Evolutionary conservation across 371 early-diverging fungal genomes (phyloP).

Genomic region (Lichtheimia corymbifera): DNA sequence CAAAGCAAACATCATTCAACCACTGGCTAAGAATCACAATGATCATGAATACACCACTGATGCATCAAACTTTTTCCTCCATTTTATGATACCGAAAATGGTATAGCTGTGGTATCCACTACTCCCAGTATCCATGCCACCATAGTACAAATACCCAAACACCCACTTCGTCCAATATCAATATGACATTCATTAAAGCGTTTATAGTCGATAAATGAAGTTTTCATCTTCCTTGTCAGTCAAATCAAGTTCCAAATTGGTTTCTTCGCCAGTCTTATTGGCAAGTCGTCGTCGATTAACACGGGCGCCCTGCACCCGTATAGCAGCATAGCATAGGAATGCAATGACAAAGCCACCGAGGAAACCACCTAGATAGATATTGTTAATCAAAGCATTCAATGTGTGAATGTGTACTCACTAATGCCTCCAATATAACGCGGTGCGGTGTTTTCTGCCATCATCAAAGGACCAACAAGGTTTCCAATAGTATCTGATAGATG

Average conservation of each 20-base stretch:
- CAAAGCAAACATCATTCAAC: too few relatives aligned
- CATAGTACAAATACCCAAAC: too few relatives aligned
- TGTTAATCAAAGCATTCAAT: too few relatives aligned
- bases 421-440: conserved; percentile 24
- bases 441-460: conserved; percentile 11
- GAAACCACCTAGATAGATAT: background rate
- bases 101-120: too few relatives aligned
- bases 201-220: conserved; percentile 29
- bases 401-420: background rate
- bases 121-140: too few relatives aligned
- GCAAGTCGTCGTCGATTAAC: conserved; percentile 19
- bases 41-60: too few relatives aligned
- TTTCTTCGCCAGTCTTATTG: conserved; percentile 5
- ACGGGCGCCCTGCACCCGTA: conserved; percentile 20
- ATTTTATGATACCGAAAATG: too few relatives aligned
- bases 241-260: conserved; percentile 21
- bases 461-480: conserved; percentile 17
- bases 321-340: conserved; percentile 7
- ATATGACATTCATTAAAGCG: too few relatives aligned
- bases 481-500: conserved; percentile 11
- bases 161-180: too few relatives aligned
- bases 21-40: too few relatives aligned
- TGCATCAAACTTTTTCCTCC: too few relatives aligned
- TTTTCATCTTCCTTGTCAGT: conserved; percentile 30
- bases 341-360: conserved; percentile 11